Percentiles rank a stretch among this genome's conserved stretches.
Evolutionary conservation across 768 basidiomycete genomes (phyloP).

Genomic region (Psilocybe azurescens): DNA sequence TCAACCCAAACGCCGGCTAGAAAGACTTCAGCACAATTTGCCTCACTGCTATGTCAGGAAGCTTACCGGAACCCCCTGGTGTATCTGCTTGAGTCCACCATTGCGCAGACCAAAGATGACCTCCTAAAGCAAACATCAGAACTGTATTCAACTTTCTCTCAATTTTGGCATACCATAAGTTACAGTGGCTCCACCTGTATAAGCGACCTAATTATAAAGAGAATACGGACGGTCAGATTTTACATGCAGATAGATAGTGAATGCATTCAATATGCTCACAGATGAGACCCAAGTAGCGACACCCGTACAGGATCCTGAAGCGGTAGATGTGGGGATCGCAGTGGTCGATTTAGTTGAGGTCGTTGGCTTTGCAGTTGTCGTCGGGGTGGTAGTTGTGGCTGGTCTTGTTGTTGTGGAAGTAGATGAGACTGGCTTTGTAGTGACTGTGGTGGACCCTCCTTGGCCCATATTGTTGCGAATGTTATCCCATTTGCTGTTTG

Average conservation of each 20-base stretch:
- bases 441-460: conserved; percentile 23
- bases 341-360: conserved; percentile 28
- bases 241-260: background rate
- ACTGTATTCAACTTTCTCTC: background rate
- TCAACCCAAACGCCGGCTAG: conserved; percentile 62
- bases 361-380: conserved; percentile 28
- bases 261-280: conserved; percentile 27
- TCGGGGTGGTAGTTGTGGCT: conserved; percentile 23
- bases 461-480: conserved; percentile 66
- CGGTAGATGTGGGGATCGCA: conserved; percentile 26
- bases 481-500: conserved; percentile 75
- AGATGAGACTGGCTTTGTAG: conserved; percentile 17
- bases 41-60: background rate
- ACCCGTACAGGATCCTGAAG: conserved; percentile 43
- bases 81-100: conserved; percentile 70
- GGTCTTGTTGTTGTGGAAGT: conserved; percentile 1
- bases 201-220: conserved; percentile 39
- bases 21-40: conserved; percentile 8
- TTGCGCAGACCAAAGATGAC: conserved; percentile 62
- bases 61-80: conserved; percentile 54
- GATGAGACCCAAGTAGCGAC: conserved; percentile 53
- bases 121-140: conserved; percentile 33
- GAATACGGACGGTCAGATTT: background rate
- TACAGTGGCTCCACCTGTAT: conserved; percentile 49
- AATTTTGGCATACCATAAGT: conserved; percentile 44